A percentile compares a stretch with the other conserved stretches of the same genome.
Evolutionary conservation across 805 yeast genomes (phyloP).

Genomic region (Myxozyma neglecta): DNA sequence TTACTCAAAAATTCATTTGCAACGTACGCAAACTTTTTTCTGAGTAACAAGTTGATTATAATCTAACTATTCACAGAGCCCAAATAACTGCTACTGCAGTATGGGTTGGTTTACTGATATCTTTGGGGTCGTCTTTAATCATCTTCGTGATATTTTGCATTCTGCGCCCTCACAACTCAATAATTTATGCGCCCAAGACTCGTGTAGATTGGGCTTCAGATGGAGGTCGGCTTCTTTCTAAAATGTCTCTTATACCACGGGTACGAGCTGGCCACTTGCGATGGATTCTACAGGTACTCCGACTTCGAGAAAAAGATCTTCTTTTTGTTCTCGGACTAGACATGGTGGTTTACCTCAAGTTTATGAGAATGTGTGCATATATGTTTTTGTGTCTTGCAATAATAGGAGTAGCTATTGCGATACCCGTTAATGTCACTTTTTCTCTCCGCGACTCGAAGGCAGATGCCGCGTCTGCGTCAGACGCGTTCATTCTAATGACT

Average conservation of each 20-base stretch:
- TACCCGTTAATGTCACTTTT: conserved; percentile 42
- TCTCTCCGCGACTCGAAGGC: conserved; percentile 32
- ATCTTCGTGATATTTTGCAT: conserved; percentile 36
- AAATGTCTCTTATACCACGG: conserved; percentile 24
- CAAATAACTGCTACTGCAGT: conserved; percentile 40
- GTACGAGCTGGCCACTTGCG: conserved; percentile 23
- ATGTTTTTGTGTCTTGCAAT: conserved; percentile 39
- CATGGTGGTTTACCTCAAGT: conserved; percentile 40
- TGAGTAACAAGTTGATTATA: neutral
- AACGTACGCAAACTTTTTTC: neutral
- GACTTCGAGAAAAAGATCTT: conserved; percentile 34
- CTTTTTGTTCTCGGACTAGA: conserved; percentile 40
- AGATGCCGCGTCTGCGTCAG: conserved; percentile 33
- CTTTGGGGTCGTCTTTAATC: conserved; percentile 39
- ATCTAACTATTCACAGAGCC: conserved; percentile 6
- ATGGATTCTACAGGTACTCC: conserved; percentile 36
- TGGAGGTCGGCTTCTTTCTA: conserved; percentile 5
- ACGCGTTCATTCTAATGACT: conserved; percentile 42
- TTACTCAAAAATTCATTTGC: conserved; percentile 23
- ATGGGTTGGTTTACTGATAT: conserved; percentile 40
- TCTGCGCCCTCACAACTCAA: conserved; percentile 38
- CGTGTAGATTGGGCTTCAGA: neutral
- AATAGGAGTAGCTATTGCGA: conserved; percentile 39
- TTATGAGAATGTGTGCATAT: conserved; percentile 39
- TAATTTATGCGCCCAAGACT: conserved; percentile 40